These are phyloP conservation scores for Vitis hybrid DNA, from an alignment of 177 flowering plant species.

Conservation along the genomic window DNA sequence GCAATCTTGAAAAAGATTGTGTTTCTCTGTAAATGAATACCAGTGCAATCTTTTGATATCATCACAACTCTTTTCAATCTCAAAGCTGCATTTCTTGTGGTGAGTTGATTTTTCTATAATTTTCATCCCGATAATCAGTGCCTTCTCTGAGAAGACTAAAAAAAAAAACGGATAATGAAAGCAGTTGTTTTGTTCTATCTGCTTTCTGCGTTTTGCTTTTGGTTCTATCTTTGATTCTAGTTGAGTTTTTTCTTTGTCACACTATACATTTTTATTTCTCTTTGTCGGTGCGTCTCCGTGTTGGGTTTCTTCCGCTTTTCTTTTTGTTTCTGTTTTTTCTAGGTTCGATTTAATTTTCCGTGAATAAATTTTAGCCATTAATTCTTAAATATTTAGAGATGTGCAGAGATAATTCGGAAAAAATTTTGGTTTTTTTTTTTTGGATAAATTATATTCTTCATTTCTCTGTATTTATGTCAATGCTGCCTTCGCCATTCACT, in stretches of 20 bases:
- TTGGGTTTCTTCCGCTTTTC: conserved; percentile 2
- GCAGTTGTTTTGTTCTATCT: no score
- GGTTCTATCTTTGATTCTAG: no score
- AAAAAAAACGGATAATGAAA: no score
- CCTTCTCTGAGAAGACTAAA: no score
- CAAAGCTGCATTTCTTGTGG: conserved; percentile 27
- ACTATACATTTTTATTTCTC: neutral
- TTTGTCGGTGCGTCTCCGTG: conserved; percentile 23
- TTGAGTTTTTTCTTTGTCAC: neutral
- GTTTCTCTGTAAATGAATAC: no score
- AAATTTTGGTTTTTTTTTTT: no score
- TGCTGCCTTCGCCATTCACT: neutral
- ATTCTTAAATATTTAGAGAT: no score
- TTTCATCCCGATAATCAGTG: neutral
- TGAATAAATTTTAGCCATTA: no score
- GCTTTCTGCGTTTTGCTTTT: neutral
- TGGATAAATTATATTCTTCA: neutral
- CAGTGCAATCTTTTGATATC: no score
- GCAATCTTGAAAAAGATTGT: neutral
- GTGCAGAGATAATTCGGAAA: no score
- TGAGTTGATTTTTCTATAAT: conserved; percentile 3
- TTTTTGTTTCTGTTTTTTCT: neutral
- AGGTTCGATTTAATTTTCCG: neutral
- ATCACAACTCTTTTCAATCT: neutral
- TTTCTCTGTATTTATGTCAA: neutral